Percentiles rank a stretch among this genome's conserved stretches.
Conservation (phyloP, 768 basidiomycete genomes). For the Rhizopogon sp. region DNA sequence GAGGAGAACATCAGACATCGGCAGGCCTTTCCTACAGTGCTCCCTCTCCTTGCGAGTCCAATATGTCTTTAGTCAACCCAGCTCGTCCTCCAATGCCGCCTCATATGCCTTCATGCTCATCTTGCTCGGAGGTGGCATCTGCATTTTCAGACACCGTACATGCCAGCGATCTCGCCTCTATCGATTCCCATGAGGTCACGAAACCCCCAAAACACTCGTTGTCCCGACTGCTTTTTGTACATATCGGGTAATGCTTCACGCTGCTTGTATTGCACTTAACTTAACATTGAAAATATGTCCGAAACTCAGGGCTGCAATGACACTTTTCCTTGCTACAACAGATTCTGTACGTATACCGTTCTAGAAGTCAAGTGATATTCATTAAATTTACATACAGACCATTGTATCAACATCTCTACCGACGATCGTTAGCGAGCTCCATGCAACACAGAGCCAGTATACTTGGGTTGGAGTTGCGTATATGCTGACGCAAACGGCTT, state of each 20-base stretch:
- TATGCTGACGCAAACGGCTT: slow-evolving; percentile 81
- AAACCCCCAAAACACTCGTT: slow-evolving; percentile 39
- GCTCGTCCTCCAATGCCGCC: neutral
- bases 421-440: slow-evolving; percentile 67
- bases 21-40: slow-evolving; percentile 1
- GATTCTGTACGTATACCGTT: slow-evolving; percentile 56
- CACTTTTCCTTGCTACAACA: slow-evolving; percentile 82
- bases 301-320: slow-evolving; percentile 59
- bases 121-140: slow-evolving; percentile 13
- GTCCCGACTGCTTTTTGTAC: slow-evolving; percentile 52
- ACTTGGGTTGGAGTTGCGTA: slow-evolving; percentile 86
- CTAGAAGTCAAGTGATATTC: neutral
- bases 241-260: slow-evolving; percentile 52
- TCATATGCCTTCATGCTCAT: slow-evolving; percentile 2
- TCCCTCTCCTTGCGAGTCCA: neutral
- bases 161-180: slow-evolving; percentile 18
- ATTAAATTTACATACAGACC: slow-evolving; percentile 30
- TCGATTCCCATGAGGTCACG: slow-evolving; percentile 14
- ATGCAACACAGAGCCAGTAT: slow-evolving; percentile 67
- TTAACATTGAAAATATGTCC: neutral
- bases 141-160: slow-evolving; percentile 11
- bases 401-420: slow-evolving; percentile 84
- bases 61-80: neutral
- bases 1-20: slow-evolving; percentile 1
- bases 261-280: slow-evolving; percentile 7